Percentiles rank a stretch among this genome's conserved stretches.
Conservation (phyloP, 176 grass and related monocot species). For the Microstegium vimineum region DNA sequence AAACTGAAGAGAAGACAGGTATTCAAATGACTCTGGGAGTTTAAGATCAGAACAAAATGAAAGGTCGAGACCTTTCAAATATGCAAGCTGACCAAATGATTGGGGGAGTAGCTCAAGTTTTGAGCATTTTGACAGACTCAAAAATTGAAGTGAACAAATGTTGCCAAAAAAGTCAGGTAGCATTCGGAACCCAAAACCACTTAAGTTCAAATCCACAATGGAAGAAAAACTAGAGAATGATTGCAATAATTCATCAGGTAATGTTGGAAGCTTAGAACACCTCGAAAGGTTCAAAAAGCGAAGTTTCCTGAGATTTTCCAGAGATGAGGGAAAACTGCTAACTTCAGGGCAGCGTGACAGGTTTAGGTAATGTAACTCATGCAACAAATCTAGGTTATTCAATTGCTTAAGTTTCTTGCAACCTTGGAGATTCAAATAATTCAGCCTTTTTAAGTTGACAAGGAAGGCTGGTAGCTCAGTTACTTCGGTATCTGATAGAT, state of each 20-base stretch:
- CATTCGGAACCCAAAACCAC: slow-evolving; percentile 33
- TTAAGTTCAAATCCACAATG: slow-evolving; percentile 43
- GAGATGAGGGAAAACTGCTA: slow-evolving; percentile 29
- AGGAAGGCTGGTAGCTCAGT: slow-evolving; percentile 37
- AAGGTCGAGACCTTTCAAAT: slow-evolving; percentile 29
- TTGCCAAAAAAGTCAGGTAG: slow-evolving; percentile 40
- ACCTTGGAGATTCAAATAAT: slow-evolving; percentile 59
- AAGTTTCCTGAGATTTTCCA: slow-evolving; percentile 38
- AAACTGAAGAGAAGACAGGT: slow-evolving; percentile 35
- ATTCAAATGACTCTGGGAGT: slow-evolving; percentile 22
- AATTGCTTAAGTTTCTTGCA: slow-evolving; percentile 44
- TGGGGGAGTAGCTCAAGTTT: slow-evolving; percentile 37
- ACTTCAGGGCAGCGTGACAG: slow-evolving; percentile 39
- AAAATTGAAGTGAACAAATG: slow-evolving; percentile 39
- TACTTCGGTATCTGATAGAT: slow-evolving; percentile 50
- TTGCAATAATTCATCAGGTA: slow-evolving; percentile 33
- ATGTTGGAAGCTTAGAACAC: slow-evolving; percentile 30
- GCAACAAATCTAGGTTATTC: slow-evolving; percentile 29
- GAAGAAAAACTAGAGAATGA: slow-evolving; percentile 47
- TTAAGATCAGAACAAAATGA: slow-evolving; percentile 44
- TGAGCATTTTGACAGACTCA: slow-evolving; percentile 51
- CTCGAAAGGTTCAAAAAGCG: slow-evolving; percentile 24
- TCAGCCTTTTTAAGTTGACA: slow-evolving; percentile 34
- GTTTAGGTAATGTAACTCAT: slow-evolving; percentile 38
- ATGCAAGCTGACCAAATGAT: slow-evolving; percentile 37